Percentiles rank a stretch among this genome's conserved stretches.
These are phyloP conservation scores for Graphiopsis chlorocephala DNA, from an alignment of 2,329 filamentous ascomycete genomes.

Conservation along the genomic window DNA sequence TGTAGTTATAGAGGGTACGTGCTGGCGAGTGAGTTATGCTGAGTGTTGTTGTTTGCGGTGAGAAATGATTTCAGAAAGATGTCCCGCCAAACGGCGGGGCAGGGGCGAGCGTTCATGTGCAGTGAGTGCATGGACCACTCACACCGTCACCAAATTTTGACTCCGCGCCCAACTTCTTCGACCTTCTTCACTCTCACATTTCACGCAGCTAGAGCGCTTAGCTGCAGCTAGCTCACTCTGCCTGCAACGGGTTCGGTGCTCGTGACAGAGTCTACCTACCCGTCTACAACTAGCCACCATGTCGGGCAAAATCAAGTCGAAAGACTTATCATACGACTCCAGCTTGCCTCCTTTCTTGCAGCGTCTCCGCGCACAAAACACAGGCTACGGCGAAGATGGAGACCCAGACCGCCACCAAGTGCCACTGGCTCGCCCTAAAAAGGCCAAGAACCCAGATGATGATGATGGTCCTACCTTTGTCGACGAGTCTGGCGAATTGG, in stretches of 20 bases:
- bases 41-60: neutral
- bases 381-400: conserved; percentile 42
- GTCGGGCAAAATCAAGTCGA: conserved; percentile 58
- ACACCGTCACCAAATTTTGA: neutral
- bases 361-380: conserved; percentile 52
- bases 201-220: neutral
- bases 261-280: neutral
- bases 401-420: conserved; percentile 44
- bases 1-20: neutral
- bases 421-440: conserved; percentile 46
- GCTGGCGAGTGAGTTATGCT: neutral
- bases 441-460: conserved; percentile 62
- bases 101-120: neutral
- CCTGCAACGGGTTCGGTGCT: neutral
- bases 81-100: conserved; percentile 7
- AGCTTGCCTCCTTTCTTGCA: conserved; percentile 49
- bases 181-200: conserved; percentile 2
- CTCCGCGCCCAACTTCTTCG: neutral
- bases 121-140: conserved; percentile 5
- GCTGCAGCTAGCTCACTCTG: neutral
- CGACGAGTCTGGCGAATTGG: conserved; percentile 65
- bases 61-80: conserved; percentile 10
- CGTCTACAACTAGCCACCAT: conserved; percentile 16
- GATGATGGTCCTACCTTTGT: conserved; percentile 76
- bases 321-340: conserved; percentile 64